Percentiles rank a stretch among this genome's conserved stretches.
phyloP scores from a whole-genome alignment of 345 rosid species.

The Gossypium thurberi region DNA sequence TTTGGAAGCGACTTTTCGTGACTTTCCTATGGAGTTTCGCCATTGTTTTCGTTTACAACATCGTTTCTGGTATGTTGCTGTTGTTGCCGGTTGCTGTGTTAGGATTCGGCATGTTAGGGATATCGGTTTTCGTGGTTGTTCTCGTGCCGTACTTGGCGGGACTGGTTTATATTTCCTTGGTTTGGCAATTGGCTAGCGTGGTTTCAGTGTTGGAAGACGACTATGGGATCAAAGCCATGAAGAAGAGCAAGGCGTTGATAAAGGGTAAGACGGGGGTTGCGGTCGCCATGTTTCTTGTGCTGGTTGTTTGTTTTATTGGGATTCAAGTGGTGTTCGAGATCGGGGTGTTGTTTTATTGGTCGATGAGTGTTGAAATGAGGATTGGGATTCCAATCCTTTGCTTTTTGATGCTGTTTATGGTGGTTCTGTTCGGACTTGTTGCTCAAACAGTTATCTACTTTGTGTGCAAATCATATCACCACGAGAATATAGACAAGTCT shows the following conservation, averaged over 20 bases:
- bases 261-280: conserved; percentile 36
- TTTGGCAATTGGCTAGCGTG: conserved; percentile 49
- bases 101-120: neutral
- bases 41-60: conserved; percentile 23
- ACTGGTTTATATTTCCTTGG: conserved; percentile 31
- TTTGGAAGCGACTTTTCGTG: conserved; percentile 46
- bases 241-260: conserved; percentile 31
- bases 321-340: conserved; percentile 15
- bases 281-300: conserved; percentile 14
- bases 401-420: conserved; percentile 20
- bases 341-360: conserved; percentile 8
- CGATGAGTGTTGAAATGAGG: neutral
- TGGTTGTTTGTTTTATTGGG: conserved; percentile 5
- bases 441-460: conserved; percentile 44
- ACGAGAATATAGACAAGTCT: conserved; percentile 36
- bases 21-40: conserved; percentile 37
- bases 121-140: neutral
- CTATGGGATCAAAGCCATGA: conserved; percentile 42
- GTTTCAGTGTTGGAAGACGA: conserved; percentile 49
- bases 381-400: conserved; percentile 25
- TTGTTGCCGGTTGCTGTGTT: neutral
- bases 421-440: conserved; percentile 35
- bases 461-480: conserved; percentile 54
- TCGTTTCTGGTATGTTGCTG: conserved; percentile 6
- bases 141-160: conserved; percentile 17